Percentiles rank a stretch among this genome's conserved stretches.
Conservation (phyloP, 306 rosid species). For the Cotoneaster glaucophyllus region DNA sequence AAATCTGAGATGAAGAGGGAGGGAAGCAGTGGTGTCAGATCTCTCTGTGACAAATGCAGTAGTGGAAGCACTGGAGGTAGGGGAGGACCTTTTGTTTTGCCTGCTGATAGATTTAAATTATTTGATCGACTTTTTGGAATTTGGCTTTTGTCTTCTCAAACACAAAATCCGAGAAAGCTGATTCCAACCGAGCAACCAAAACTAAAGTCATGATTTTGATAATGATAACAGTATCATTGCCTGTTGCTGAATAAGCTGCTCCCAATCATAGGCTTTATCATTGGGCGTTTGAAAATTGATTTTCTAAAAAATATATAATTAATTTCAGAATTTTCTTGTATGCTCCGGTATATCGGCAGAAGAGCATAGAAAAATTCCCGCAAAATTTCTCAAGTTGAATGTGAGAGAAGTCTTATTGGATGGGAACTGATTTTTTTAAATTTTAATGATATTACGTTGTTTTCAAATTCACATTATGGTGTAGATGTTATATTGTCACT, state of each 20-base stretch:
- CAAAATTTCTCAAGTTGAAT: background rate
- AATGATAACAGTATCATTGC: constrained; percentile 32
- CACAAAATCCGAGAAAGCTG: constrained; percentile 59
- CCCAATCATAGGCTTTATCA: constrained; percentile 28
- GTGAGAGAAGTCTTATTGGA: background rate
- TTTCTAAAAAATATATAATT: background rate
- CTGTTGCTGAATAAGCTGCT: constrained; percentile 1
- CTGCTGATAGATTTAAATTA: constrained; percentile 10
- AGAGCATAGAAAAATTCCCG: too few species aligned
- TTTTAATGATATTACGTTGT: background rate
- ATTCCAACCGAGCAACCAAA: constrained; percentile 30
- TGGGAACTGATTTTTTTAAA: too few species aligned
- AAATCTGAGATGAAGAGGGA: background rate
- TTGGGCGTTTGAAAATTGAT: background rate
- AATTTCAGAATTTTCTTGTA: background rate
- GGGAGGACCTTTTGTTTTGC: constrained; percentile 21
- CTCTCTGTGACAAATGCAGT: constrained; percentile 9
- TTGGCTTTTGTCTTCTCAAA: constrained; percentile 66
- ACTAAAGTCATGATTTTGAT: constrained; percentile 24
- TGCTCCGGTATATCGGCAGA: background rate
- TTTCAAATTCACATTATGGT: background rate
- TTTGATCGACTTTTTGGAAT: constrained; percentile 37
- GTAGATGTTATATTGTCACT: background rate
- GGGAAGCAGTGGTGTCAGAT: constrained; percentile 45
- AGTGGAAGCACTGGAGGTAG: background rate